These are phyloP conservation scores for Lavandula angustifolia DNA, from an alignment of 257 asterid species.

Conservation along the genomic window DNA sequence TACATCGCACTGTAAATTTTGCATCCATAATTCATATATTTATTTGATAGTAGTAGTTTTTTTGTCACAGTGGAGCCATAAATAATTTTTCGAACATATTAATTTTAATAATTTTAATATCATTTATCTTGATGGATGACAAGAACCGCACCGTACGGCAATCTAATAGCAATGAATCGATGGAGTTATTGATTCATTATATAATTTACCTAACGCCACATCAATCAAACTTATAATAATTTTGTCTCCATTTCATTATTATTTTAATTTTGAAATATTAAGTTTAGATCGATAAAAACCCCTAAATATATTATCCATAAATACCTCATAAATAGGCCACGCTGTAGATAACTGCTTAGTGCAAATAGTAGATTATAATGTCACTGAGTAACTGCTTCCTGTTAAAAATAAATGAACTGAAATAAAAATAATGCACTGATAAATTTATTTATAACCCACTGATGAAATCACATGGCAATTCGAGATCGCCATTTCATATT, in stretches of 20 bases:
- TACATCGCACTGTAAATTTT: too few species aligned
- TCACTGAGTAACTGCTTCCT: neutral
- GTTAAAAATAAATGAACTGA: too few species aligned
- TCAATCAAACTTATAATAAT: slow-evolving; percentile 23
- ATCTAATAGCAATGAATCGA: slow-evolving; percentile 27
- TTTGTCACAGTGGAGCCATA: too few species aligned
- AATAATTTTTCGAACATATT: neutral
- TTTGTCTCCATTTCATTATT: slow-evolving; percentile 12
- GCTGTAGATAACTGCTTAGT: slow-evolving; percentile 7
- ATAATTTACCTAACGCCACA: slow-evolving; percentile 25
- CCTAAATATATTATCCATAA: slow-evolving; percentile 6
- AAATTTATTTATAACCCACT: neutral
- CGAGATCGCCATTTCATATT: neutral
- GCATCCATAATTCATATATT: too few species aligned
- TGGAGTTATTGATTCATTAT: slow-evolving; percentile 24
- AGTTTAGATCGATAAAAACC: neutral
- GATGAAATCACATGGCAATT: neutral
- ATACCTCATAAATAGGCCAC: slow-evolving; percentile 4
- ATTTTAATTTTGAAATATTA: neutral
- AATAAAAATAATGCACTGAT: too few species aligned
- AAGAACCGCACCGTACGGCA: slow-evolving; percentile 9
- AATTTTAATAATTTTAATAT: slow-evolving; percentile 13
- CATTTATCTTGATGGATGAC: slow-evolving; percentile 14
- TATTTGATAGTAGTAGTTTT: too few species aligned
- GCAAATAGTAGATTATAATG: neutral